Evolutionary conservation across 2,329 filamentous ascomycete genomes (phyloP).

Genomic region (Emmonsiellopsis sp.): DNA sequence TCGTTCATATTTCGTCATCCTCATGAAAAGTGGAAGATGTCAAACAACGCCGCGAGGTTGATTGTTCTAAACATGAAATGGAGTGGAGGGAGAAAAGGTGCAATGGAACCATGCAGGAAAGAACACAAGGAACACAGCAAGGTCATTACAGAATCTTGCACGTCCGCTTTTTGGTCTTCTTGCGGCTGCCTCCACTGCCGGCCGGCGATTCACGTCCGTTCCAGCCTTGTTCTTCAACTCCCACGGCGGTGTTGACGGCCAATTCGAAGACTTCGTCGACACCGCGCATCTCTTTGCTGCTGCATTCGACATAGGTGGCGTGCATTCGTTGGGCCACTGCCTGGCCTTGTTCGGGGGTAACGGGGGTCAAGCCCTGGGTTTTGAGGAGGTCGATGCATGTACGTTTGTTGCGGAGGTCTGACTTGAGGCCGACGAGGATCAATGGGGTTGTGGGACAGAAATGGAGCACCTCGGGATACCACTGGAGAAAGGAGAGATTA

Average conservation of each 20-base stretch:
- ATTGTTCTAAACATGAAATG: neutral
- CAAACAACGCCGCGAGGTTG: neutral
- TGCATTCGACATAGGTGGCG: conserved; percentile 95
- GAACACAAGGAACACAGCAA: neutral
- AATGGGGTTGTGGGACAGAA: conserved; percentile 97
- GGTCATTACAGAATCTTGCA: conserved; percentile 63
- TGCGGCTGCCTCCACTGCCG: conserved; percentile 22
- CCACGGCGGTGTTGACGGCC: conserved; percentile 82
- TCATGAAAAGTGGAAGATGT: neutral
- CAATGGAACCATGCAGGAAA: neutral
- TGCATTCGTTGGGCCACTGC: conserved; percentile 88
- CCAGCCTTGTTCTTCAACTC: conserved; percentile 59
- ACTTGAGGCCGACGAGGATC: conserved; percentile 92
- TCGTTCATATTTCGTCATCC: conserved; percentile 1
- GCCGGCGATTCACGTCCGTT: conserved; percentile 21
- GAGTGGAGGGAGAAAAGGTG: neutral
- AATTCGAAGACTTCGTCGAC: conserved; percentile 94
- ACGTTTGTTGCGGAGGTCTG: conserved; percentile 88
- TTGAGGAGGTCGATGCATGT: conserved; percentile 98
- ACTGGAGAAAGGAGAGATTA: conserved; percentile 45
- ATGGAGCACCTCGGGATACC: conserved; percentile 98
- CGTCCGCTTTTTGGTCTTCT: conserved; percentile 76
- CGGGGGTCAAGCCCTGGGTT: conserved; percentile 90
- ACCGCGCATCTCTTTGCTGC: conserved; percentile 91
- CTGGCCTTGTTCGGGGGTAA: conserved; percentile 82